Evolutionary conservation across 441 rosid genomes (phyloP).

Genomic region (Pelargonium cotyledonis): DNA sequence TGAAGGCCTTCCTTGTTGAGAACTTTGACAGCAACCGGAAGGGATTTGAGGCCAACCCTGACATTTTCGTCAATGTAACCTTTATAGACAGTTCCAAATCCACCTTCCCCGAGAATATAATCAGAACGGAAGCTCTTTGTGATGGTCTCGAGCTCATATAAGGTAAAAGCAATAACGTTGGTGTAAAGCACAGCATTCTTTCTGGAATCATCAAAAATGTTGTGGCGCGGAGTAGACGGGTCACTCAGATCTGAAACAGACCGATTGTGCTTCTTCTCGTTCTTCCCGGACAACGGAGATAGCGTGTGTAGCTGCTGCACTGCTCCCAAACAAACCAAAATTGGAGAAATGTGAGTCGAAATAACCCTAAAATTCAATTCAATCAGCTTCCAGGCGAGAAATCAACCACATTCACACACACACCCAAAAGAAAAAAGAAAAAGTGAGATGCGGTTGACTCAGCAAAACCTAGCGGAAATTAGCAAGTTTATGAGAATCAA

Average conservation of each 20-base stretch:
- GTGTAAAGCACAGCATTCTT: constrained; percentile 67
- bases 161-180: constrained; percentile 74
- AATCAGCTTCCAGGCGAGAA: background rate
- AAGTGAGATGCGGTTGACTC: background rate
- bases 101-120: constrained; percentile 79
- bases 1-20: constrained; percentile 77
- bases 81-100: constrained; percentile 69
- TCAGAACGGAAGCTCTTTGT: constrained; percentile 98
- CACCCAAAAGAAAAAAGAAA: background rate
- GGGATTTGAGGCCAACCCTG: constrained; percentile 63
- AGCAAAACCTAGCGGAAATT: background rate
- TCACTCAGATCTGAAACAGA: constrained; percentile 92
- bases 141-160: constrained; percentile 89
- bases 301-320: constrained; percentile 66
- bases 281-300: constrained; percentile 38
- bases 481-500: background rate
- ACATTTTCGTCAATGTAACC: constrained; percentile 78
- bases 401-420: background rate
- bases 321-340: constrained; percentile 23
- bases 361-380: background rate
- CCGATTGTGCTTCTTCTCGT: constrained; percentile 61
- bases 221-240: constrained; percentile 58
- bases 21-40: constrained; percentile 71
- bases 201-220: constrained; percentile 51
- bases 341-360: background rate